Conservation (phyloP, 2,329 filamentous ascomycete species). For the Trichophaea hybrida region DNA sequence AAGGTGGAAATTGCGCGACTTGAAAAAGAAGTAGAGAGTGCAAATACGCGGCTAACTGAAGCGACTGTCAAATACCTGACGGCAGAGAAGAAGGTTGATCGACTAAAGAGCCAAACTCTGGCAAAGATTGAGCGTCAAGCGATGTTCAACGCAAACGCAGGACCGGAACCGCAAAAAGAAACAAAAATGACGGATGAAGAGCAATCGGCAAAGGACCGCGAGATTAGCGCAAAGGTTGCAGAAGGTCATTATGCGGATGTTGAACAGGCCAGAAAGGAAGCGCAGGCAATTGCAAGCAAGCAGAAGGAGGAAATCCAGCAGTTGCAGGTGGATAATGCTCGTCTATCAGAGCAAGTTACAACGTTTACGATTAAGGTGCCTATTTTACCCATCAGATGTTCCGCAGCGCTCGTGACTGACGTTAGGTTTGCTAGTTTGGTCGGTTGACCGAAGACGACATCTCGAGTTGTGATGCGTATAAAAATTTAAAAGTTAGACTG, state of each 20-base stretch:
- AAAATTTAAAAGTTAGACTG: conserved; percentile 73
- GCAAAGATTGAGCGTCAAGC: conserved; percentile 87
- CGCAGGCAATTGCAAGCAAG: conserved; percentile 59
- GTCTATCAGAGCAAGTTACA: conserved; percentile 63
- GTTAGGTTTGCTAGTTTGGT: conserved; percentile 39
- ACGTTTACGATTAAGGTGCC: conserved; percentile 40
- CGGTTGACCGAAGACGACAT: conserved; percentile 84
- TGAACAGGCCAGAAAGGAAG: conserved; percentile 63
- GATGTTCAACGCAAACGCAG: conserved; percentile 48
- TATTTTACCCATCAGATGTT: not conserved
- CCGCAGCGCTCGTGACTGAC: conserved; percentile 34
- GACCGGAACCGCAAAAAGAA: conserved; percentile 38
- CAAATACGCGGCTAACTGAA: conserved; percentile 73
- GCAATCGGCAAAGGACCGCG: conserved; percentile 42
- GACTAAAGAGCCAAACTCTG: conserved; percentile 74
- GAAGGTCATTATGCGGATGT: conserved; percentile 50
- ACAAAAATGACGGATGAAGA: conserved; percentile 28
- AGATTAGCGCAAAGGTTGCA: conserved; percentile 41
- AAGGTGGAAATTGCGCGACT: conserved; percentile 61
- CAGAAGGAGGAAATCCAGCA: conserved; percentile 79
- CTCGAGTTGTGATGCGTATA: conserved; percentile 82
- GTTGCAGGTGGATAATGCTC: conserved; percentile 61
- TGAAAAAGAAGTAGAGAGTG: conserved; percentile 62
- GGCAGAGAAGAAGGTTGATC: conserved; percentile 86
- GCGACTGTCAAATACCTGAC: conserved; percentile 87